Conservation (phyloP, 1,139 yeast species). For the Magnusiomyces tetraspermus region DNA sequence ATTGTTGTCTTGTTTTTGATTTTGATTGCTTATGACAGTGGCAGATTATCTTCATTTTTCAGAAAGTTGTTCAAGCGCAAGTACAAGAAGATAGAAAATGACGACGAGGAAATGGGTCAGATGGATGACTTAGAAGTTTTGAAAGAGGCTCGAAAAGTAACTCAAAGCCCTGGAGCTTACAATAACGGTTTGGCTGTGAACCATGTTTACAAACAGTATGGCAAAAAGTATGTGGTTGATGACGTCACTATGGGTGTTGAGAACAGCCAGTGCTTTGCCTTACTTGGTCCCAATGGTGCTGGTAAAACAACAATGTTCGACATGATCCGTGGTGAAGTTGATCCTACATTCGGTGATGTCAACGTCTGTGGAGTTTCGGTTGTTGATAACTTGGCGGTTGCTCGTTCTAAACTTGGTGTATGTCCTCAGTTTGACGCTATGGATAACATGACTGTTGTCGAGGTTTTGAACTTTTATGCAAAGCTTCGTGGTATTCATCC, state of each 20-base stretch:
- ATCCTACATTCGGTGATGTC: constrained; percentile 27
- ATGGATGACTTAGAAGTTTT: constrained; percentile 1
- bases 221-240: constrained; percentile 27
- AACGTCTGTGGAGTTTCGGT: constrained; percentile 29
- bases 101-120: constrained; percentile 2
- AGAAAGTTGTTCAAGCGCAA: neutral
- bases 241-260: too few species aligned
- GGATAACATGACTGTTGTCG: constrained; percentile 32
- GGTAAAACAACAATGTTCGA: constrained; percentile 78
- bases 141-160: neutral
- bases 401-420: constrained; percentile 31
- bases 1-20: constrained; percentile 20
- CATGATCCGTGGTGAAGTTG: constrained; percentile 47
- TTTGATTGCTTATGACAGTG: constrained; percentile 32
- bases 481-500: constrained; percentile 35
- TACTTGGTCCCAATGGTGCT: constrained; percentile 86
- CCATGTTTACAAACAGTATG: constrained; percentile 27
- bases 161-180: neutral
- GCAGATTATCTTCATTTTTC: constrained; percentile 12
- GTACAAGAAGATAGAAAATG: neutral
- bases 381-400: constrained; percentile 23
- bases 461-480: constrained; percentile 30
- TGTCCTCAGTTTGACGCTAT: constrained; percentile 36
- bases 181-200: constrained; percentile 24
- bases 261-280: constrained; percentile 33